Conservation (phyloP, 1,139 yeast genomes). For the Pichia sp. region DNA sequence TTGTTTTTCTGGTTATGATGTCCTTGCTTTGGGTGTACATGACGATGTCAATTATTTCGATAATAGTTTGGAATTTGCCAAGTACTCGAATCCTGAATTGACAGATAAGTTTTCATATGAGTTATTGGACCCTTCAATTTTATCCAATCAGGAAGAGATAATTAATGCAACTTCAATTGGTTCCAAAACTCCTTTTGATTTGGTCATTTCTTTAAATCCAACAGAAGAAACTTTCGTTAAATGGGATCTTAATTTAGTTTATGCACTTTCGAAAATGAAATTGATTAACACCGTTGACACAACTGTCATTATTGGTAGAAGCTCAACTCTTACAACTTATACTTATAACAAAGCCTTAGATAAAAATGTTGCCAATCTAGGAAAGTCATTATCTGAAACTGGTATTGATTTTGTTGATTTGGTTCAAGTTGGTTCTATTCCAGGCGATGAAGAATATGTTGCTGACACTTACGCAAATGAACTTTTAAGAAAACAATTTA, state of each 20-base stretch:
- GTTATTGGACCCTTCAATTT: not conserved
- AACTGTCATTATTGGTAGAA: slow-evolving; percentile 7
- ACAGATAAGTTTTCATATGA: not conserved
- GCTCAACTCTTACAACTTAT: not conserved
- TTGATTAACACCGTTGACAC: not conserved
- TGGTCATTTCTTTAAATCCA: slow-evolving; percentile 7
- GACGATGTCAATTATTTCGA: not conserved
- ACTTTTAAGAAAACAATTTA: slow-evolving; percentile 4
- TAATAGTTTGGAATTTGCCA: not conserved
- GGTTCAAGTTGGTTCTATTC: slow-evolving; percentile 3
- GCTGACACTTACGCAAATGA: slow-evolving; percentile 7
- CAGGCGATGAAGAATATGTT: slow-evolving; percentile 10
- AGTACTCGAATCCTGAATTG: slow-evolving; percentile 11
- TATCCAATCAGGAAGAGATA: not conserved
- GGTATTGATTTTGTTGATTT: slow-evolving; percentile 3
- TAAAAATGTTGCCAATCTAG: not conserved
- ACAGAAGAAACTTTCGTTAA: slow-evolving; percentile 1
- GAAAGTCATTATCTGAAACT: not conserved
- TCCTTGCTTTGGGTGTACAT: not conserved
- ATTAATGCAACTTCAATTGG: not conserved
- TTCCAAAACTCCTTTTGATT: not conserved
- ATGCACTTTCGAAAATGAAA: not conserved
- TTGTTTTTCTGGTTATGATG: slow-evolving; percentile 1
- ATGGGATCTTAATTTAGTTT: slow-evolving; percentile 11
- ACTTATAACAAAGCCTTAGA: slow-evolving; percentile 5